These are phyloP conservation scores for Neurospora sp. DNA, from an alignment of 495 filamentous ascomycete species.

Conservation along the genomic window DNA sequence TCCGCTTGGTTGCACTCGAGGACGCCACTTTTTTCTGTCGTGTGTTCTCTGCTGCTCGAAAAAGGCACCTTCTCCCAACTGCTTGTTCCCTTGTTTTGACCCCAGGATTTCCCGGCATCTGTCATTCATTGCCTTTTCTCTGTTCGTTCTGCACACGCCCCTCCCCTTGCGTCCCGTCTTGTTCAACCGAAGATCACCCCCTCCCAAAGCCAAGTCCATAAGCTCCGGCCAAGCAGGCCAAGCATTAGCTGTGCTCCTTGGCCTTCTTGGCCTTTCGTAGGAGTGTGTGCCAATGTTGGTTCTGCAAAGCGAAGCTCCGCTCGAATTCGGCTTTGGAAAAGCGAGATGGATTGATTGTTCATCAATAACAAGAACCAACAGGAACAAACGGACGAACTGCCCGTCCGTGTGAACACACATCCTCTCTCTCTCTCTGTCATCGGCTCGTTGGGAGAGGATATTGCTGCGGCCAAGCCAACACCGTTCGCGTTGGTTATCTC, in stretches of 20 bases:
- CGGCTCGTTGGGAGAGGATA: not conserved
- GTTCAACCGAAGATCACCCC: not conserved
- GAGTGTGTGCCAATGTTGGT: not conserved
- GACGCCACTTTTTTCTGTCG: not conserved
- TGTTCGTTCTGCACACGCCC: not conserved
- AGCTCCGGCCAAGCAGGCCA: not conserved
- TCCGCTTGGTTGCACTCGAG: constrained; percentile 2
- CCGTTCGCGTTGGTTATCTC: not conserved
- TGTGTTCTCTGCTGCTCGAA: not conserved
- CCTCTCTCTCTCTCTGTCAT: not conserved
- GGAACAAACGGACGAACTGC: not conserved
- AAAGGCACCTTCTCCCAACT: not conserved
- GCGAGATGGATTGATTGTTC: not conserved
- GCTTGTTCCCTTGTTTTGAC: not conserved
- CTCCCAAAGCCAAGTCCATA: not conserved
- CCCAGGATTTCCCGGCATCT: not conserved
- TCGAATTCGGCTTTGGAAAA: not conserved
- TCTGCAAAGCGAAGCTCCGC: not conserved
- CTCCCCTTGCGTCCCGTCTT: not conserved
- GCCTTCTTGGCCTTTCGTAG: not conserved
- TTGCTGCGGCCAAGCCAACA: not conserved
- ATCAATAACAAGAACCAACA: not conserved
- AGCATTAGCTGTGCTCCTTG: not conserved
- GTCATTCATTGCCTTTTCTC: not conserved
- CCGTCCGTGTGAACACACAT: not conserved